phyloP scores from a whole-genome alignment of 257 asterid species.

The Nemophila menziesii region DNA sequence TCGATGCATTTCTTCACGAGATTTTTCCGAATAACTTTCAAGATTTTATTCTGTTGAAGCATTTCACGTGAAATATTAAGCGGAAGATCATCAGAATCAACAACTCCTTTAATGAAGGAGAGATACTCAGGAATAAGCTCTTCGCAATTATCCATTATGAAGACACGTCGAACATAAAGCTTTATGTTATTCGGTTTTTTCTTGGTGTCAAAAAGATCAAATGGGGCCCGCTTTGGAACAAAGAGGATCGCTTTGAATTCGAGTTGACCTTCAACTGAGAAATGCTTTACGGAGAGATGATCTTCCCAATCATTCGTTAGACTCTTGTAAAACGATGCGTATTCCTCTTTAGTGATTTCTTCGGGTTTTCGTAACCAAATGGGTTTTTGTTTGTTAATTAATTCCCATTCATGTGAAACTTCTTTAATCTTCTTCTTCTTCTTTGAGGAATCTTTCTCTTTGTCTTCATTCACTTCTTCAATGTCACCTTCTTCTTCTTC shows the following conservation, averaged over 20 bases:
- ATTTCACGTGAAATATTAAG: conserved; percentile 71
- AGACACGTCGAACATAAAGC: conserved; percentile 63
- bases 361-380: conserved; percentile 81
- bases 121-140: conserved; percentile 70
- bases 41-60: conserved; percentile 71
- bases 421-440: conserved; percentile 82
- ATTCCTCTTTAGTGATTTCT: conserved; percentile 69
- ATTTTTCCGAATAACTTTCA: conserved; percentile 66
- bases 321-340: conserved; percentile 76
- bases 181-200: conserved; percentile 77
- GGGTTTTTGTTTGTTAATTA: conserved; percentile 69
- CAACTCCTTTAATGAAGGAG: conserved; percentile 65
- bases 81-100: conserved; percentile 71
- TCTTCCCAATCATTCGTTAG: conserved; percentile 83
- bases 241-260: conserved; percentile 73
- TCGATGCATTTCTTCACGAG: conserved; percentile 80
- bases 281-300: conserved; percentile 72
- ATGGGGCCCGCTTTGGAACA: conserved; percentile 72
- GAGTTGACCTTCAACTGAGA: conserved; percentile 80
- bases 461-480: conserved; percentile 14
- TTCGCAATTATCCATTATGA: conserved; percentile 76
- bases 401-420: conserved; percentile 64
- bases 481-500: conserved; percentile 18
- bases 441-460: conserved; percentile 10
- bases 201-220: conserved; percentile 60